Conservation (phyloP, 805 yeast species). For the Nakazawaea laoshanensis region DNA sequence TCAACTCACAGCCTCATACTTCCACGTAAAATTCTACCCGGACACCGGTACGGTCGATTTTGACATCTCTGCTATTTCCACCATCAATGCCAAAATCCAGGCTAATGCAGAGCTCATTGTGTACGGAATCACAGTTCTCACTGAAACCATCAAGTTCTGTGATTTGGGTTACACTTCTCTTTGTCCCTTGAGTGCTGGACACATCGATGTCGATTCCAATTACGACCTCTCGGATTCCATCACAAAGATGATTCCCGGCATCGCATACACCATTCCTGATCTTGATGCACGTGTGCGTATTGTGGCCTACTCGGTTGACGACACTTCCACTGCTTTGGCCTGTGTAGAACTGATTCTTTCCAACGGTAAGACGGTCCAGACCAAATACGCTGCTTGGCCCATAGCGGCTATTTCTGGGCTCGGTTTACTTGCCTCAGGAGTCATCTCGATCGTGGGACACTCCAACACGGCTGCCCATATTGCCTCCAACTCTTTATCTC, state of each 20-base stretch:
- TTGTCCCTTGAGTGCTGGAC: conserved; percentile 87
- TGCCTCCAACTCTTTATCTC: conserved; percentile 90
- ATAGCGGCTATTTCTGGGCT: conserved; percentile 86
- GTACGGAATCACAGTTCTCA: conserved; percentile 67
- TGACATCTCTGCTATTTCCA: conserved; percentile 70
- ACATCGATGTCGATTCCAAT: conserved; percentile 58
- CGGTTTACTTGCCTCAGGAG: conserved; percentile 82
- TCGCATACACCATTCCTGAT: conserved; percentile 90
- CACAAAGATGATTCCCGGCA: conserved; percentile 55
- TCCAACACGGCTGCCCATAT: conserved; percentile 92
- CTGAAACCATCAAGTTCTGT: conserved; percentile 57
- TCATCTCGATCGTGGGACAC: conserved; percentile 81
- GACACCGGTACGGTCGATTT: conserved; percentile 52
- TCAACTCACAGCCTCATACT: conserved; percentile 73
- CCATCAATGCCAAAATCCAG: conserved; percentile 61
- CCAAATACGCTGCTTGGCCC: conserved; percentile 91
- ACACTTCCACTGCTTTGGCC: conserved; percentile 52
- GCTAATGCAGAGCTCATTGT: conserved; percentile 63
- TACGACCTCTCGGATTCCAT: conserved; percentile 33
- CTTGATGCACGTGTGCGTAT: conserved; percentile 88
- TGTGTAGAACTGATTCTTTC: conserved; percentile 85
- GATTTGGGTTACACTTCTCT: conserved; percentile 39
- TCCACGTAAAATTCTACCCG: conserved; percentile 71
- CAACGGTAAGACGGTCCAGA: conserved; percentile 91
- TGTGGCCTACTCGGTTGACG: conserved; percentile 43